phyloP scores from a whole-genome alignment of 1,284 basidiomycete species.

The Malassezia brasiliensis region DNA sequence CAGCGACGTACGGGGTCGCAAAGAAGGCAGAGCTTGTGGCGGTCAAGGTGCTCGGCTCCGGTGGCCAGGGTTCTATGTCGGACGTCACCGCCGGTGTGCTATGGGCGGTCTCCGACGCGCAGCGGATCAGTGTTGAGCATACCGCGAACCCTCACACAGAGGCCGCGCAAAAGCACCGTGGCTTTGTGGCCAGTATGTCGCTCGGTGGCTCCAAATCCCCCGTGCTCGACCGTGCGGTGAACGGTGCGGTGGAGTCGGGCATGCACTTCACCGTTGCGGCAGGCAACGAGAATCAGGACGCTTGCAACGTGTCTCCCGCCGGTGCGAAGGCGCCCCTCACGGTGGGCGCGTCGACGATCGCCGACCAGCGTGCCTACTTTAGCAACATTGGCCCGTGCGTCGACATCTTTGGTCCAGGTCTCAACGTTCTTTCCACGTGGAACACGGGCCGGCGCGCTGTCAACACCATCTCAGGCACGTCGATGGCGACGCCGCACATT shows the following conservation, averaged over 20 bases:
- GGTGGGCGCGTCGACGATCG: constrained; percentile 55
- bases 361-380: constrained; percentile 78
- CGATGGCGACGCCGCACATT: constrained; percentile 57
- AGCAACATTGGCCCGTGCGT: constrained; percentile 57
- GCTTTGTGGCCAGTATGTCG: constrained; percentile 95
- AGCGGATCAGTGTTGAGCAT: constrained; percentile 54
- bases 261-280: constrained; percentile 72
- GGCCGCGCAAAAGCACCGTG: constrained; percentile 66
- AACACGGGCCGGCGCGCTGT: constrained; percentile 52
- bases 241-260: constrained; percentile 70
- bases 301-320: constrained; percentile 74
- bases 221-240: constrained; percentile 73
- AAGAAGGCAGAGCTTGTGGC: constrained; percentile 86
- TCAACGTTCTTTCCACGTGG: constrained; percentile 58
- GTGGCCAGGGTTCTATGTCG: constrained; percentile 89
- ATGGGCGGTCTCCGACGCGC: constrained; percentile 67
- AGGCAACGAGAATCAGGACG: constrained; percentile 64
- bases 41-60: constrained; percentile 88
- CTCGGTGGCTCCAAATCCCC: constrained; percentile 90
- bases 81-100: constrained; percentile 65
- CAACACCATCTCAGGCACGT: constrained; percentile 62
- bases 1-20: constrained; percentile 77
- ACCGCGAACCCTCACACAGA: constrained; percentile 60
- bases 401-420: constrained; percentile 70
- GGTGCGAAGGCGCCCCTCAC: constrained; percentile 60